A percentile compares a stretch with the other conserved stretches of the same genome.
phyloP scores from a whole-genome alignment of 2,329 filamentous ascomycete species.

The Didymellaceae sp. region DNA sequence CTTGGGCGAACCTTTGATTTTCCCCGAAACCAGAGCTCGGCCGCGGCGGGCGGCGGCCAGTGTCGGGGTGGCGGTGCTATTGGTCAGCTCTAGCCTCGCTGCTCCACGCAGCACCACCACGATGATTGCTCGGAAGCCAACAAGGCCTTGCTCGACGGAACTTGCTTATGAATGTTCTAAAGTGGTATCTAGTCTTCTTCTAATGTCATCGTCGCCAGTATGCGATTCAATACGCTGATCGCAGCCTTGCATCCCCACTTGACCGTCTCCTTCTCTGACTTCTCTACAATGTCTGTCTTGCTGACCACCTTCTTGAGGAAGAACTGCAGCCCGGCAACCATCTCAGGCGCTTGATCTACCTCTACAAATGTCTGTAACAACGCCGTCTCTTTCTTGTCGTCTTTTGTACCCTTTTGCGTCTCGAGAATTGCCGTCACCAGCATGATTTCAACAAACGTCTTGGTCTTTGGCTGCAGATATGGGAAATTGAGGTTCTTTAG shows the following conservation, averaged over 20 bases:
- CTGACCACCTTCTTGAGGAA: constrained; percentile 78
- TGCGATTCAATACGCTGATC: constrained; percentile 45
- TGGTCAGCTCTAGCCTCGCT: constrained; percentile 10
- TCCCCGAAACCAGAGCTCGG: constrained; percentile 23
- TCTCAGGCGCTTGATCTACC: constrained; percentile 67
- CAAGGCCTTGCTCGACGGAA: background rate
- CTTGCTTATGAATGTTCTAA: background rate
- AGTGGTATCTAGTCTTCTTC: constrained; percentile 45
- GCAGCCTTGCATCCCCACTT: constrained; percentile 52
- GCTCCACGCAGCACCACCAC: constrained; percentile 4
- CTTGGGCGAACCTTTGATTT: constrained; percentile 25
- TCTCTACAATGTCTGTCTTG: constrained; percentile 63
- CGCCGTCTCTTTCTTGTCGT: constrained; percentile 60
- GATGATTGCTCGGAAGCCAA: constrained; percentile 6
- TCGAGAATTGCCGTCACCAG: constrained; percentile 77
- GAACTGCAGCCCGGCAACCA: constrained; percentile 77
- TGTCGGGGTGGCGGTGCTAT: constrained; percentile 28
- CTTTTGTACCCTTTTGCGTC: constrained; percentile 60
- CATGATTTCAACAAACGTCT: constrained; percentile 79
- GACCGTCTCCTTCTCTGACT: constrained; percentile 60
- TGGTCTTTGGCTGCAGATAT: constrained; percentile 77
- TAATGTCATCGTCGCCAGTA: constrained; percentile 43
- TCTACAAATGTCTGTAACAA: constrained; percentile 72
- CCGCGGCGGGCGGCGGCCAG: constrained; percentile 30
- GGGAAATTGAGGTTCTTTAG: constrained; percentile 78